Percentiles rank a stretch among this genome's conserved stretches.
phyloP scores from a whole-genome alignment of 257 asterid species.

The Penstemon davidsonii region DNA sequence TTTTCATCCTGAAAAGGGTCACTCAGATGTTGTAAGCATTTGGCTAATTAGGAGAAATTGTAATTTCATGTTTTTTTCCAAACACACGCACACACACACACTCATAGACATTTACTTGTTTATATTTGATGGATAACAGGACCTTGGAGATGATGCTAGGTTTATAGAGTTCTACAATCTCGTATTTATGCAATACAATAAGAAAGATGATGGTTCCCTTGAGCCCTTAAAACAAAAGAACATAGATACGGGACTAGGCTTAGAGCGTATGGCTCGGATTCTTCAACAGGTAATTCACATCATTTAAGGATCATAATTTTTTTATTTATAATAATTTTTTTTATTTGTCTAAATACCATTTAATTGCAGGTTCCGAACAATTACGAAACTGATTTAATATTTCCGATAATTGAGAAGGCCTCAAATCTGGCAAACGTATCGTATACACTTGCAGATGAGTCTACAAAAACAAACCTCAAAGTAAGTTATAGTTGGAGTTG shows the following conservation, averaged over 20 bases:
- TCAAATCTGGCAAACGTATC: conserved; percentile 72
- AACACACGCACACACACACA: background rate
- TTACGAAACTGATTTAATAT: conserved; percentile 87
- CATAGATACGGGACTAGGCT: conserved; percentile 94
- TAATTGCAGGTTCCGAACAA: conserved; percentile 79
- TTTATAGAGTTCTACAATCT: conserved; percentile 98
- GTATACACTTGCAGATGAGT: conserved; percentile 62
- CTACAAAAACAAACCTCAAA: conserved; percentile 68
- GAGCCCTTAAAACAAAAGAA: conserved; percentile 96
- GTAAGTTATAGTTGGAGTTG: conserved; percentile 38
- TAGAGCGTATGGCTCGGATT: conserved; percentile 96
- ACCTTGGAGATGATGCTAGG: conserved; percentile 91
- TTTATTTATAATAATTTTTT: background rate
- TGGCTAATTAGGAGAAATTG: conserved; percentile 10
- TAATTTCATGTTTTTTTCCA: conserved; percentile 1
- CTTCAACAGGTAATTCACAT: conserved; percentile 61
- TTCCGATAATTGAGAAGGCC: conserved; percentile 85
- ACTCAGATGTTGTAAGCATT: conserved; percentile 66
- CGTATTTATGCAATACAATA: conserved; percentile 93
- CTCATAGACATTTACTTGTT: conserved; percentile 1
- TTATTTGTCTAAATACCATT: background rate
- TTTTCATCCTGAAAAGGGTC: conserved; percentile 83
- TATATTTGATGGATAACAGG: conserved; percentile 46
- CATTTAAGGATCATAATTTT: background rate
- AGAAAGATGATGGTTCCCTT: conserved; percentile 87